phyloP scores from a whole-genome alignment of 352 stramenopile genomes.

The Thraustotheca clavata region DNA sequence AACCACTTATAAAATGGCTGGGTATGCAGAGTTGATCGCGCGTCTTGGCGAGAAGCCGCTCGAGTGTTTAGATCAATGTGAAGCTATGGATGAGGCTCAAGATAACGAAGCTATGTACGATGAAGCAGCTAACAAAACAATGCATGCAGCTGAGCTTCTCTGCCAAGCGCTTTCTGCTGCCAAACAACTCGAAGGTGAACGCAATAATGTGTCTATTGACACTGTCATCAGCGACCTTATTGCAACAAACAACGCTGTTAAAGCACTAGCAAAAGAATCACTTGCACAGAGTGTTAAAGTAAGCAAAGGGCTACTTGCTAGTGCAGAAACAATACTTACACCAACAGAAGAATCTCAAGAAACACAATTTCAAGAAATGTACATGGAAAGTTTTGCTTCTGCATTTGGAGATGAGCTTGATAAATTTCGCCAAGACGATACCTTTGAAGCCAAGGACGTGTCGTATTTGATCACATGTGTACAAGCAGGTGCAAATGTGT shows the following conservation, averaged over 20 bases:
- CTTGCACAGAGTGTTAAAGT: conserved; percentile 38
- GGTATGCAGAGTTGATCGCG: conserved; percentile 54
- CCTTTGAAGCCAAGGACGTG: conserved; percentile 82
- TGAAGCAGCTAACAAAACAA: conserved; percentile 38
- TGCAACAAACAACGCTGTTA: conserved; percentile 38
- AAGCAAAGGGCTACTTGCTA: conserved; percentile 44
- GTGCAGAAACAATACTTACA: conserved; percentile 32
- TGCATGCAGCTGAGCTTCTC: conserved; percentile 71
- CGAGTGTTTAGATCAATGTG: conserved; percentile 24
- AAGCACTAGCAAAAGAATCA: conserved; percentile 44
- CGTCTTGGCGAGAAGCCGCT: conserved; percentile 54
- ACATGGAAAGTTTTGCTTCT: conserved; percentile 79
- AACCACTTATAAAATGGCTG: conserved; percentile 21
- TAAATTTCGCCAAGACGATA: conserved; percentile 76
- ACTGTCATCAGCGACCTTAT: conserved; percentile 27
- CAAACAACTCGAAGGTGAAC: conserved; percentile 32
- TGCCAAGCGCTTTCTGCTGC: conserved; percentile 51
- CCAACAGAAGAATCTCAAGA: conserved; percentile 5
- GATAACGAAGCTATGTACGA: conserved; percentile 23
- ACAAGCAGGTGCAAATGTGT: conserved; percentile 66
- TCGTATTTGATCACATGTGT: conserved; percentile 86
- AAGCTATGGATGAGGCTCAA: conserved; percentile 33
- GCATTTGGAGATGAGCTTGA: conserved; percentile 79
- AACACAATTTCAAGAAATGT: conserved; percentile 62
- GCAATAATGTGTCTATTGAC: conserved; percentile 33